Conservation (phyloP, 805 yeast genomes). For the Debaryomyces tyrocola region DNA sequence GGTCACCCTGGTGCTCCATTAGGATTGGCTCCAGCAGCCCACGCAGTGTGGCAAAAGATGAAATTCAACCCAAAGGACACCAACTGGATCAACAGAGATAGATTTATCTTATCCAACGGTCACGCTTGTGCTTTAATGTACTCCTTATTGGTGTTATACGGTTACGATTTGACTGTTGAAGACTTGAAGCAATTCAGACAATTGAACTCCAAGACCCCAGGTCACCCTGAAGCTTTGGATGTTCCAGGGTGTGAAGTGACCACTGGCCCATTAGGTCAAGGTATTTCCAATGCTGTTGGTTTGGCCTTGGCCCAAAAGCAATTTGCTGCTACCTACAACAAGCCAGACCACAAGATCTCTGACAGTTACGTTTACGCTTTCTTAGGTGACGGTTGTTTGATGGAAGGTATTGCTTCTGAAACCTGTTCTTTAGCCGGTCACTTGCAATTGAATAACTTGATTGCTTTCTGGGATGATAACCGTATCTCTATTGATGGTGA, state of each 20-base stretch:
- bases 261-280: slow-evolving; percentile 99
- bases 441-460: slow-evolving; percentile 86
- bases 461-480: slow-evolving; percentile 96
- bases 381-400: slow-evolving; percentile 96
- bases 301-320: slow-evolving; percentile 92
- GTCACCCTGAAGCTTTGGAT: slow-evolving; percentile 89
- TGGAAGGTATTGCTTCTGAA: slow-evolving; percentile 97
- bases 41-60: slow-evolving; percentile 77
- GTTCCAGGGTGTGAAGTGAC: slow-evolving; percentile 94
- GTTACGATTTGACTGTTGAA: slow-evolving; percentile 76
- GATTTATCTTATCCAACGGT: slow-evolving; percentile 94
- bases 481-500: slow-evolving; percentile 95
- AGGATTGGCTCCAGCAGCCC: slow-evolving; percentile 97
- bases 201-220: slow-evolving; percentile 88
- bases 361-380: slow-evolving; percentile 76
- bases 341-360: slow-evolving; percentile 72
- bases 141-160: slow-evolving; percentile 80
- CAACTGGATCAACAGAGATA: slow-evolving; percentile 90
- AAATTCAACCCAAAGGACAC: slow-evolving; percentile 90
- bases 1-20: slow-evolving; percentile 99
- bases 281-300: slow-evolving; percentile 95
- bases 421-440: slow-evolving; percentile 96
- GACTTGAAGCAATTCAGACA: slow-evolving; percentile 92
- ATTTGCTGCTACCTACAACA: slow-evolving; percentile 90
- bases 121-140: slow-evolving; percentile 93